Percentiles rank a stretch among this genome's conserved stretches.
phyloP scores from a whole-genome alignment of 768 basidiomycete genomes.

The Tylopilus balloui region DNA sequence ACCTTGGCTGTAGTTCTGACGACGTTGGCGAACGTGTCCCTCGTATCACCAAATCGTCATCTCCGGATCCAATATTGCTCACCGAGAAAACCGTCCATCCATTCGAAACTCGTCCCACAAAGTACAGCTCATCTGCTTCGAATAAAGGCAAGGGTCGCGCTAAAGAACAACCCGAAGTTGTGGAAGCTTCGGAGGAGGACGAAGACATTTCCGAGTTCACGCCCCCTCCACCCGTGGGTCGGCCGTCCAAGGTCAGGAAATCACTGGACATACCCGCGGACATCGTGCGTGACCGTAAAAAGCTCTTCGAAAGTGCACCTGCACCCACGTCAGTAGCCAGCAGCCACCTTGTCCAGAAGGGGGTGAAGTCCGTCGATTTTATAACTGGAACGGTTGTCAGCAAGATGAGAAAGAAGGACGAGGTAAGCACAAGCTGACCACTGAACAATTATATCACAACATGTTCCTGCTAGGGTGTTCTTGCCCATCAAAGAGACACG shows the following conservation, averaged over 20 bases:
- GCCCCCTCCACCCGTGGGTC: neutral
- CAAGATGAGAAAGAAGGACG: slow-evolving; percentile 25
- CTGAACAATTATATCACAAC: slow-evolving; percentile 2
- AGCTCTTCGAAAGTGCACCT: slow-evolving; percentile 6
- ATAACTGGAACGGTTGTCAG: neutral
- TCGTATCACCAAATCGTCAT: slow-evolving; percentile 12
- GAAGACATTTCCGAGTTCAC: slow-evolving; percentile 21
- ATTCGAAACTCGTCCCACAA: slow-evolving; percentile 23
- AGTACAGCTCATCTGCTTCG: neutral
- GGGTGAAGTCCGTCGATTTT: slow-evolving; percentile 6
- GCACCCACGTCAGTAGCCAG: slow-evolving; percentile 4
- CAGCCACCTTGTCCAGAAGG: neutral
- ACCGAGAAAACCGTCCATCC: slow-evolving; percentile 1
- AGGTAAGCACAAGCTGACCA: slow-evolving; percentile 16
- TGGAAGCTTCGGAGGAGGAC: slow-evolving; percentile 23
- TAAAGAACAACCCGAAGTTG: slow-evolving; percentile 4
- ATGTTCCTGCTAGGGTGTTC: slow-evolving; percentile 4
- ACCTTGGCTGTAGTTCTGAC: slow-evolving; percentile 14
- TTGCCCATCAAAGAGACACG: neutral
- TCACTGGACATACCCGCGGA: slow-evolving; percentile 15
- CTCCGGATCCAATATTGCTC: slow-evolving; percentile 23
- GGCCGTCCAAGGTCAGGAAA: neutral
- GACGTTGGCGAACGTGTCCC: slow-evolving; percentile 24
- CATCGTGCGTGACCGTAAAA: slow-evolving; percentile 12
- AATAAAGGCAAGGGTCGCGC: slow-evolving; percentile 26